These are phyloP conservation scores for Aspergillus sp. DNA, from an alignment of 2,329 filamentous ascomycete genomes.

Conservation along the genomic window DNA sequence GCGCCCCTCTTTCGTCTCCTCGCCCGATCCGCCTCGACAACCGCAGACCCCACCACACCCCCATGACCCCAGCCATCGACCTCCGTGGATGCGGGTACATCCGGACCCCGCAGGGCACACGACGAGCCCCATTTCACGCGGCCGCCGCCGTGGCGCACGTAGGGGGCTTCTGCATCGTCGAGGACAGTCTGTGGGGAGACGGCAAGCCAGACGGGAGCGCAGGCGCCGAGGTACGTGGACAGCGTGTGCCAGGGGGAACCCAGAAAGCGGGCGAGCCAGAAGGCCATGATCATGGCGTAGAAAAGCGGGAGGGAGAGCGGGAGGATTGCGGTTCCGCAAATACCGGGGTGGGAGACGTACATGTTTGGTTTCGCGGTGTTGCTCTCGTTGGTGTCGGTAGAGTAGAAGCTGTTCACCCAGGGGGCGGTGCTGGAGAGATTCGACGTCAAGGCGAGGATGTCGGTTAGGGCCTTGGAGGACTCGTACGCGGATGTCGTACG, in stretches of 20 bases:
- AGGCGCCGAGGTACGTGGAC: constrained; percentile 67
- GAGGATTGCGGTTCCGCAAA: constrained; percentile 75
- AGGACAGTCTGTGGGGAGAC: constrained; percentile 51
- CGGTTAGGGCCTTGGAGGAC: constrained; percentile 76
- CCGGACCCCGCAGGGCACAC: constrained; percentile 50
- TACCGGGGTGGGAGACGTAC: constrained; percentile 77
- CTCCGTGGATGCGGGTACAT: constrained; percentile 65
- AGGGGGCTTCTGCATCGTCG: constrained; percentile 31
- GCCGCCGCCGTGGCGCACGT: constrained; percentile 51
- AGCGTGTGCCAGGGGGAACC: constrained; percentile 85
- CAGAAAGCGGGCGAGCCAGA: constrained; percentile 64
- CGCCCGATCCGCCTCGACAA: constrained; percentile 43
- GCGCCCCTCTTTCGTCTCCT: constrained; percentile 52
- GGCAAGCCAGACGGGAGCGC: constrained; percentile 68
- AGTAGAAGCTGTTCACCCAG: constrained; percentile 52
- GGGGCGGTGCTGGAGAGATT: constrained; percentile 56
- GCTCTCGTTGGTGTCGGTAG: constrained; percentile 17
- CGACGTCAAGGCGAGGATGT: constrained; percentile 68
- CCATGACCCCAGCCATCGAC: constrained; percentile 74
- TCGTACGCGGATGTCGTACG: constrained; percentile 63
- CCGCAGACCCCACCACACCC: constrained; percentile 46
- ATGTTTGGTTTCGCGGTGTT: constrained; percentile 46
- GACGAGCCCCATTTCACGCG: constrained; percentile 78
- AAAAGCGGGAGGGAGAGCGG: constrained; percentile 62
- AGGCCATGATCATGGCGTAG: constrained; percentile 58